A percentile compares a stretch with the other conserved stretches of the same genome.
Evolutionary conservation across 257 asterid species (phyloP).

Genomic region (Thymus mandschuricus): DNA sequence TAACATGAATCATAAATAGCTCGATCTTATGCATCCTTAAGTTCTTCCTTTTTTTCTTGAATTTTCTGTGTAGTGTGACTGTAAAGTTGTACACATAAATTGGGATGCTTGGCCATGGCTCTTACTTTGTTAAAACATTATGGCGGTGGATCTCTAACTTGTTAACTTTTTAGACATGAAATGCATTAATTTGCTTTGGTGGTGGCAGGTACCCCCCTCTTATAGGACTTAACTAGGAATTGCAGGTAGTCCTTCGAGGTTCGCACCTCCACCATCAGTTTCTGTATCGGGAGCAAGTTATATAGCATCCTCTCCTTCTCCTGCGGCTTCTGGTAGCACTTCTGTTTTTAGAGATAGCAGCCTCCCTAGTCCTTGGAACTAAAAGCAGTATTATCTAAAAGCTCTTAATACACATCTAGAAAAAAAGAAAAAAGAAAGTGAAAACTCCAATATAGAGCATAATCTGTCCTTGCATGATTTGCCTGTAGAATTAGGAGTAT

Average conservation of each 20-base stretch:
- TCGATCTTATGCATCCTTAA: background rate
- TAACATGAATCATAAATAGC: slow-evolving; percentile 2
- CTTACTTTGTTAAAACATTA: background rate
- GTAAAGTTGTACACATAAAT: background rate
- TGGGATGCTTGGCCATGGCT: slow-evolving; percentile 15
- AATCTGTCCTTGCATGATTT: background rate
- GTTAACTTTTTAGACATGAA: slow-evolving; percentile 16
- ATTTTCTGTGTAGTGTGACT: background rate
- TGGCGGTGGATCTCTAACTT: slow-evolving; percentile 1
- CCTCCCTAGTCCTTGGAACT: slow-evolving; percentile 78
- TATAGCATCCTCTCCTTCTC: slow-evolving; percentile 85
- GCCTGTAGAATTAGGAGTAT: slow-evolving; percentile 3
- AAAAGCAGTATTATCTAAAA: slow-evolving; percentile 24
- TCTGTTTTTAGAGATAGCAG: slow-evolving; percentile 69
- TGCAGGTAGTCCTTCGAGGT: slow-evolving; percentile 75
- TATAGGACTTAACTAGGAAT: slow-evolving; percentile 59
- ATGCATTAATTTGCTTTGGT: slow-evolving; percentile 22
- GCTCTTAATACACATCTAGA: background rate
- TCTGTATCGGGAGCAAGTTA: slow-evolving; percentile 75
- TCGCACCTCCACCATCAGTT: slow-evolving; percentile 62
- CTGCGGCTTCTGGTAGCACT: slow-evolving; percentile 92
- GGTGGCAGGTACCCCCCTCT: slow-evolving; percentile 63
- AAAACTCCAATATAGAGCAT: slow-evolving; percentile 17
- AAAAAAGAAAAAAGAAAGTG: background rate
- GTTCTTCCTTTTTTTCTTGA: background rate